phyloP scores from a whole-genome alignment of 768 basidiomycete genomes.

The Saitozyma podzolica region DNA sequence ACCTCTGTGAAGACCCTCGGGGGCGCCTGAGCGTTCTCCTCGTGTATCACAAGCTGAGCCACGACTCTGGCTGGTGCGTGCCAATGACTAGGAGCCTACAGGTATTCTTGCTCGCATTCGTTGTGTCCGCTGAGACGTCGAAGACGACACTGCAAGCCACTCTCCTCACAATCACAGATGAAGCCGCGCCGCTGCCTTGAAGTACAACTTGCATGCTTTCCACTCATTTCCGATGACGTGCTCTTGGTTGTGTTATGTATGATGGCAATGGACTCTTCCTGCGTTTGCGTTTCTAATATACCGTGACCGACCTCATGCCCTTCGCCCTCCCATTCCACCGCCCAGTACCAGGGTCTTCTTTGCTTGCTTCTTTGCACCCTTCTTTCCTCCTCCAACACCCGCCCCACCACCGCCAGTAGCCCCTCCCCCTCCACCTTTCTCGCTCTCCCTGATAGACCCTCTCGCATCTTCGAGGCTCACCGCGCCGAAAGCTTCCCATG shows the following conservation, averaged over 20 bases:
- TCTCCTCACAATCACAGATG: too few species aligned
- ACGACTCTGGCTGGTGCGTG: too few species aligned
- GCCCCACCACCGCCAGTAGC: constrained; percentile 12
- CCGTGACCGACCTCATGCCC: not conserved
- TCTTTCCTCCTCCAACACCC: constrained; percentile 11
- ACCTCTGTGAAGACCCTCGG: too few species aligned
- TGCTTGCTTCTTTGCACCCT: not conserved
- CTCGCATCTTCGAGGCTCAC: constrained; percentile 2
- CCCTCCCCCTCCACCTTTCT: constrained; percentile 21
- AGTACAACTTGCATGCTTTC: too few species aligned
- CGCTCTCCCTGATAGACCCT: constrained; percentile 19
- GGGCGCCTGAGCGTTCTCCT: too few species aligned
- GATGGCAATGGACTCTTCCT: not conserved
- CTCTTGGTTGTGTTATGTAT: not conserved
- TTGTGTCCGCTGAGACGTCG: not conserved
- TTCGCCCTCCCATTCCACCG: constrained; percentile 2
- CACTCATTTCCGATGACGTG: too few species aligned
- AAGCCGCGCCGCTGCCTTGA: too few species aligned
- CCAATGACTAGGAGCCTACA: too few species aligned
- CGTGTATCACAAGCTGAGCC: too few species aligned
- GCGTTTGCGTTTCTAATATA: too few species aligned
- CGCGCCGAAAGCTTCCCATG: constrained; percentile 37
- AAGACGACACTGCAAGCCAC: too few species aligned
- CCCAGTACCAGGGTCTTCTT: constrained; percentile 3
- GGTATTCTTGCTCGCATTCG: not conserved